phyloP scores from a whole-genome alignment of 257 asterid species.

The Solanum chilense region DNA sequence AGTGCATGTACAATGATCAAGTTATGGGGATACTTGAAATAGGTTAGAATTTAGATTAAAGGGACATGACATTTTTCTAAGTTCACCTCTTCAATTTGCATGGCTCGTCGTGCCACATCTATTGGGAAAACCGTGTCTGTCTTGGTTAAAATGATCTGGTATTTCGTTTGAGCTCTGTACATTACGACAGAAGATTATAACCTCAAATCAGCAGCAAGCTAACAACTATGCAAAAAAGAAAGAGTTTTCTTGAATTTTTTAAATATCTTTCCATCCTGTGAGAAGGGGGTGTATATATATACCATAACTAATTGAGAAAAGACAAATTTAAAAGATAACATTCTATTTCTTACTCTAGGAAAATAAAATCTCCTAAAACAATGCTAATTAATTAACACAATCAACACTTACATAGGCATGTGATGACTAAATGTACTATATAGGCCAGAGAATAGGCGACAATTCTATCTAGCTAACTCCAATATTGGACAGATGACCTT shows the following conservation, averaged over 20 bases:
- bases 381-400: background rate
- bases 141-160: slow-evolving; percentile 89
- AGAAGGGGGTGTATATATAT: background rate
- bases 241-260: background rate
- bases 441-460: background rate
- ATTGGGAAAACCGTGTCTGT: slow-evolving; percentile 81
- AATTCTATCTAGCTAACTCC: background rate
- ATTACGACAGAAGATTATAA: slow-evolving; percentile 2
- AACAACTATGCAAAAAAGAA: background rate
- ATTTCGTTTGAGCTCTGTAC: slow-evolving; percentile 67
- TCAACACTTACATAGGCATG: background rate
- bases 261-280: background rate
- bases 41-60: background rate
- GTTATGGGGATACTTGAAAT: background rate
- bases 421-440: background rate
- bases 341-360: background rate
- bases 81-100: slow-evolving; percentile 94
- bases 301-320: background rate
- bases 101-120: slow-evolving; percentile 93
- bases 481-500: background rate
- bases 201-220: background rate
- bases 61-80: background rate
- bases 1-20: background rate
- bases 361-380: background rate
- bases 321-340: background rate